Base-by-base conservation (phyloP, 768 basidiomycete genomes). In the Boletus rex-veris region DNA sequence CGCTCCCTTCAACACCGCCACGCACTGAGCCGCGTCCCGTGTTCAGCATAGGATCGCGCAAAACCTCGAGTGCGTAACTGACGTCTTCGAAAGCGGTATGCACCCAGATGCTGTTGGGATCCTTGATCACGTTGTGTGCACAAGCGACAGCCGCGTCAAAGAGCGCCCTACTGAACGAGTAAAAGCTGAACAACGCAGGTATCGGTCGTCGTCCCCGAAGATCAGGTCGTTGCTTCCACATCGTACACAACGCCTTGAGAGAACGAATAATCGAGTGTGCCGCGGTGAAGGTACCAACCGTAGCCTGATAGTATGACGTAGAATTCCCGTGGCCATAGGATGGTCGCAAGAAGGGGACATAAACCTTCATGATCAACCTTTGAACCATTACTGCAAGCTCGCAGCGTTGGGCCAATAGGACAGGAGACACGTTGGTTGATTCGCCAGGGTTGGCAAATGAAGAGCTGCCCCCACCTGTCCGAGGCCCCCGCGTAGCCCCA, bases 131-230 rank as follows among this genome's bases (percentile, higher is more conserved):
- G 8, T 82, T 78, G 62, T 85, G 80, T 8, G 84, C 84, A 57
- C 83, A 85, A 14, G 82, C 74, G 18, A 87, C 78, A 5, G 81
- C 78, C 0, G 90, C 83, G 57, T 88, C 85, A 60, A 86, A 82
- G 18, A 91, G 67, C 14, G 81, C 73, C 55, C 84, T 78, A 15
- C 79, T 77, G 46, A 86, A 78, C 3, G 84, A 77, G 62, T 85
- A 83, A 58, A 81, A 80, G 50, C 77, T 77, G 61, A 83, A 77
- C 38, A 77, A 62, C 3, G 77, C 75, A n/a, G 78, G 77, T 15
- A 73, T 68, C 24, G 68, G 72, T 28, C 68, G 66, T 21, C 62
- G 66, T 21, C 59, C 65, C 7, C 66, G 66, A n/a, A 70, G 62
- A 35, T 69, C 68, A 5, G 68, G 68, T 11, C 68, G 58, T 37